phyloP scores from a whole-genome alignment of 192 early-diverging fungal species.

The Coemansia sp. region DNA sequence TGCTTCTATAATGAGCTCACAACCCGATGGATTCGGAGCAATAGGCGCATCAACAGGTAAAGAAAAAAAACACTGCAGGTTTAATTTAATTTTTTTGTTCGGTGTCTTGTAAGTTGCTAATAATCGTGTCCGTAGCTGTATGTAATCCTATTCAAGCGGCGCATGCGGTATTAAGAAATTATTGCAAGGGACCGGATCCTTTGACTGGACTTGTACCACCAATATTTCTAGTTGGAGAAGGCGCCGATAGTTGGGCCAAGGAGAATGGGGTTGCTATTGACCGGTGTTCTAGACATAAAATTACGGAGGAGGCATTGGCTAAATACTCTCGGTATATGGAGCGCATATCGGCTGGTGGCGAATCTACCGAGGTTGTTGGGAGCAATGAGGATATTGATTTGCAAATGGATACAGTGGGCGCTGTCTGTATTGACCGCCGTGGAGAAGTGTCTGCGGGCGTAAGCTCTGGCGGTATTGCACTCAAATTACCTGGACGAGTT shows the following conservation, averaged over 20 bases:
- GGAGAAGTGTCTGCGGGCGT: constrained; percentile 76
- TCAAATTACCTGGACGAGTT: constrained; percentile 82
- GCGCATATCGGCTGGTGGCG: not conserved
- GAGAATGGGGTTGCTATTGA: constrained; percentile 13
- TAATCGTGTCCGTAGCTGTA: constrained; percentile 43
- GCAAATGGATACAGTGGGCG: constrained; percentile 86
- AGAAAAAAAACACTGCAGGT: constrained; percentile 23
- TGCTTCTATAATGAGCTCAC: constrained; percentile 76
- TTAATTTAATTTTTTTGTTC: not conserved
- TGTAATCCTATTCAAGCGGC: constrained; percentile 69
- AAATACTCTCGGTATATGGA: constrained; percentile 35
- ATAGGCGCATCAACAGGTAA: constrained; percentile 71
- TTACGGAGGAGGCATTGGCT: constrained; percentile 21
- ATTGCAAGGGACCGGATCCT: constrained; percentile 9
- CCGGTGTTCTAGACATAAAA: constrained; percentile 17
- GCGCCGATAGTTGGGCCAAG: constrained; percentile 57
- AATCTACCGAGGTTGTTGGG: not conserved
- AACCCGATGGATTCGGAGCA: constrained; percentile 71
- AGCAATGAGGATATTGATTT: constrained; percentile 3
- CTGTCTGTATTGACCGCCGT: constrained; percentile 68
- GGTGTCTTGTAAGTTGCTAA: not conserved
- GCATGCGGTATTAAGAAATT: constrained; percentile 54
- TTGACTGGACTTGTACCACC: constrained; percentile 59
- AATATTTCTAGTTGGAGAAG: constrained; percentile 60
- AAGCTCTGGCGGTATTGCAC: constrained; percentile 83